These are phyloP conservation scores for Pichia cabralensis DNA, from an alignment of 805 yeast genomes.

Conservation along the genomic window DNA sequence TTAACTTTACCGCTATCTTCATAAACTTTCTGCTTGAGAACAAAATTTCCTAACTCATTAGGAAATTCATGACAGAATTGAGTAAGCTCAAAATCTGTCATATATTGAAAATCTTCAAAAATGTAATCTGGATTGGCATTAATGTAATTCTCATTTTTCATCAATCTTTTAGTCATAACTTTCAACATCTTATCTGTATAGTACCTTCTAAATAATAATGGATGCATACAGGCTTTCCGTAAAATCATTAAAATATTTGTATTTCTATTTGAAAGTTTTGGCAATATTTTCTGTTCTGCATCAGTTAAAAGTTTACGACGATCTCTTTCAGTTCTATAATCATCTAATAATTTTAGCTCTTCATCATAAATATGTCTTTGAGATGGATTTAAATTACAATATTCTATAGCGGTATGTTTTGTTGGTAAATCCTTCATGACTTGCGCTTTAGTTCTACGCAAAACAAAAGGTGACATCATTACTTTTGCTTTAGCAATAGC, in stretches of 20 bases:
- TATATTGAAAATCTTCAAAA: conserved; percentile 87
- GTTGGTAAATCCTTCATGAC: conserved; percentile 83
- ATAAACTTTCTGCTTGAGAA: conserved; percentile 42
- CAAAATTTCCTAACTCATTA: conserved; percentile 43
- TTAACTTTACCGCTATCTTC: conserved; percentile 67
- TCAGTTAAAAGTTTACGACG: conserved; percentile 28
- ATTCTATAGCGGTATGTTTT: conserved; percentile 53
- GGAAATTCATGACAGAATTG: conserved; percentile 66
- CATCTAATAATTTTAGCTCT: conserved; percentile 39
- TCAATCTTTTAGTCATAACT: conserved; percentile 68
- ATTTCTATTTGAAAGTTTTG: conserved; percentile 16
- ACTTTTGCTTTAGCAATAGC: conserved; percentile 90
- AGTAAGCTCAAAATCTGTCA: conserved; percentile 87
- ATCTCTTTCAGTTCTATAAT: conserved; percentile 33
- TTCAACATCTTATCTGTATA: conserved; percentile 47
- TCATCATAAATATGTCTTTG: conserved; percentile 54
- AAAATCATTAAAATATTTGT: conserved; percentile 77
- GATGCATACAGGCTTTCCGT: conserved; percentile 90
- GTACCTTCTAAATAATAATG: conserved; percentile 63
- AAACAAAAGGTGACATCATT: conserved; percentile 97
- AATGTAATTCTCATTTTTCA: conserved; percentile 67
- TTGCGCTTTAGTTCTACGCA: conserved; percentile 86
- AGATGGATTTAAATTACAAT: conserved; percentile 49
- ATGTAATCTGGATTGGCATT: conserved; percentile 73
- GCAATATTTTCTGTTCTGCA: conserved; percentile 26